phyloP scores from a whole-genome alignment of 495 filamentous ascomycete species.

The Neurospora sublineolata region DNA sequence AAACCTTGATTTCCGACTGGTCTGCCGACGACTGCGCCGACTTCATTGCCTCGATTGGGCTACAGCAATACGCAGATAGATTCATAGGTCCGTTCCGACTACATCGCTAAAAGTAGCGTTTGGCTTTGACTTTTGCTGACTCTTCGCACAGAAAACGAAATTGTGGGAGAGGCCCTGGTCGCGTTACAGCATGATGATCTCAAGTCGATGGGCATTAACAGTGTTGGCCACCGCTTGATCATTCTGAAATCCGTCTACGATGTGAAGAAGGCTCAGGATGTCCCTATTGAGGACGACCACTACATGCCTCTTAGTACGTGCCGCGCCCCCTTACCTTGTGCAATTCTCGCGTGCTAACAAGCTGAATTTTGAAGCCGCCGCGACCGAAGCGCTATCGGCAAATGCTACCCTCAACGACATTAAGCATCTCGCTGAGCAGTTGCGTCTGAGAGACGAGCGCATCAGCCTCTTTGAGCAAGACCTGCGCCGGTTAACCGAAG shows the following conservation, averaged over 20 bases:
- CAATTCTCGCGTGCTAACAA: slow-evolving; percentile 12
- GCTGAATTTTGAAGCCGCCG: slow-evolving; percentile 52
- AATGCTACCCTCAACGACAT: slow-evolving; percentile 87
- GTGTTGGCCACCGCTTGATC: slow-evolving; percentile 86
- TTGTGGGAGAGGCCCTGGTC: slow-evolving; percentile 83
- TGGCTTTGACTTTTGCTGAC: slow-evolving; percentile 18
- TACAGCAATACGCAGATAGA: slow-evolving; percentile 70
- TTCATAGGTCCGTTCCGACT: slow-evolving; percentile 50
- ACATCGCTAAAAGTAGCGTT: background rate
- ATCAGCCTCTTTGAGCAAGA: slow-evolving; percentile 72
- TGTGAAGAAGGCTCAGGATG: slow-evolving; percentile 80
- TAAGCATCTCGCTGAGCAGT: slow-evolving; percentile 72
- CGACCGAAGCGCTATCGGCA: slow-evolving; percentile 71
- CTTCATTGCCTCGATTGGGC: slow-evolving; percentile 66
- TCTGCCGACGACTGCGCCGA: slow-evolving; percentile 77
- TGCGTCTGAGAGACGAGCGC: slow-evolving; percentile 76
- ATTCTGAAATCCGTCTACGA: slow-evolving; percentile 94
- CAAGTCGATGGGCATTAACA: slow-evolving; percentile 84
- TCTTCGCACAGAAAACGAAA: slow-evolving; percentile 63
- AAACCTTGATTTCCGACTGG: slow-evolving; percentile 80
- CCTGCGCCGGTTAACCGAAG: slow-evolving; percentile 66
- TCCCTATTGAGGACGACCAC: slow-evolving; percentile 83
- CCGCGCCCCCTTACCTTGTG: background rate
- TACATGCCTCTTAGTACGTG: slow-evolving; percentile 85
- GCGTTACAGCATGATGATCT: slow-evolving; percentile 84